Evolutionary conservation across 1,284 basidiomycete species (phyloP), one percentile per base, ranked within the genome.

Genomic region (Leccinum fuscescens): DNA sequence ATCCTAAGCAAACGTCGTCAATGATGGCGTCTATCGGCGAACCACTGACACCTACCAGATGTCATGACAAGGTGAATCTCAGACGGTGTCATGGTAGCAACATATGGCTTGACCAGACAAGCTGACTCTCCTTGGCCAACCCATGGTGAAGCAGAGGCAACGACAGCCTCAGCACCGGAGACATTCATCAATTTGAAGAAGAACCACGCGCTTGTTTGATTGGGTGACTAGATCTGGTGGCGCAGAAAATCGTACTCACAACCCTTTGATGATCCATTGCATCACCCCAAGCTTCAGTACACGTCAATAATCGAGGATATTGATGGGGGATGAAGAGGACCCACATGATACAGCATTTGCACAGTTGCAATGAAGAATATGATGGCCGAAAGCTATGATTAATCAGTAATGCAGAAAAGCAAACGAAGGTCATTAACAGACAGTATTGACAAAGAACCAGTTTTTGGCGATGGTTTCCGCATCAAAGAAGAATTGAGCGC

Each of bases 41-140:
- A 27, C n/a, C 35, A 15, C 24, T 37, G 6, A 37, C 6, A 66
- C 79, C 72, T 71, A 78, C 93, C 94, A 61, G 92, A 95, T 37
- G 92, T 93, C 89, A 96, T 93, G 58, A 88, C 85, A 62, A 95
- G 82, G 78, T 96, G 94, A 31, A 96, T 78, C 76, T 96, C 94
- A 56, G 92, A 93, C 62, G 84, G 83, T 54, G 94, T 96, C 91
- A 96, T 94, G 57, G 88, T 74, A 72, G 93, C 89, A 65, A 94
- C 88, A 73, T 93, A 96, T 51, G 94, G 94, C 62, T 83, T 83
- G 67, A 94, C 90, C 63, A 94, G 81, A 77, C 90, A 93, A 49
- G 90, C 92, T 52, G 86, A 90, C 75, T 94, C 93, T 70, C 92
- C 90, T 78, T 93, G 90, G 17, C 94, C 94, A 69, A 96, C 88